Conservation (phyloP, 176 grass and related monocot species). For the Pontederia paniculata region DNA sequence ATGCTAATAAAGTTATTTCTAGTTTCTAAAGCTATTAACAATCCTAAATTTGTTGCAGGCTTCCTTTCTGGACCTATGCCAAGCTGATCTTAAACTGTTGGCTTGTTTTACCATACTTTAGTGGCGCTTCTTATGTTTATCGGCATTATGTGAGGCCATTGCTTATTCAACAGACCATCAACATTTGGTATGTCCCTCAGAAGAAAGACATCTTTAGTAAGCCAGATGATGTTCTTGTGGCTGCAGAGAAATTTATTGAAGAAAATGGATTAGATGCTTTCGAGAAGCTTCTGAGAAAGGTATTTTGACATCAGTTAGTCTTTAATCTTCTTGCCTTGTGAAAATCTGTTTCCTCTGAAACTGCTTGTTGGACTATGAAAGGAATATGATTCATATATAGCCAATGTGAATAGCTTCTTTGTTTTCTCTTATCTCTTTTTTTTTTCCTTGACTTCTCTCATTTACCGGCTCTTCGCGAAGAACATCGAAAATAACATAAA, state of each 20-base stretch:
- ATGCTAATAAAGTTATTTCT: no score
- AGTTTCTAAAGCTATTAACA: no score
- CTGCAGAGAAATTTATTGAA: constrained; percentile 52
- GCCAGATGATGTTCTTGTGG: constrained; percentile 44
- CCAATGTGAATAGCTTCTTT: no score
- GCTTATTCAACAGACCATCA: constrained; percentile 43
- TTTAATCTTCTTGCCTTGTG: background rate
- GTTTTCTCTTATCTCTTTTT: no score
- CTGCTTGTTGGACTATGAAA: no score
- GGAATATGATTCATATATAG: no score
- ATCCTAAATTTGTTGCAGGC: constrained; percentile 19
- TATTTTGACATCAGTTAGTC: constrained; percentile 2
- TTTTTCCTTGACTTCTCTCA: no score
- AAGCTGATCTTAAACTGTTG: constrained; percentile 63
- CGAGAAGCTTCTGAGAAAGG: constrained; percentile 53
- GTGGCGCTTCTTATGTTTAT: constrained; percentile 62
- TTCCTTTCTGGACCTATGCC: constrained; percentile 57
- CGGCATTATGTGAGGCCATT: constrained; percentile 48
- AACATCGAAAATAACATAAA: no score
- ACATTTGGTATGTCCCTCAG: constrained; percentile 49
- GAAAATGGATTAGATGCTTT: constrained; percentile 57
- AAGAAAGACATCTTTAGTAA: constrained; percentile 35
- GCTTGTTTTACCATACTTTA: constrained; percentile 77
- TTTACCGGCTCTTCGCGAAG: no score
- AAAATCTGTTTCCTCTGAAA: constrained; percentile 10